These are phyloP conservation scores for Eucalyptus regnans DNA, from an alignment of 345 rosid genomes.

Conservation along the genomic window DNA sequence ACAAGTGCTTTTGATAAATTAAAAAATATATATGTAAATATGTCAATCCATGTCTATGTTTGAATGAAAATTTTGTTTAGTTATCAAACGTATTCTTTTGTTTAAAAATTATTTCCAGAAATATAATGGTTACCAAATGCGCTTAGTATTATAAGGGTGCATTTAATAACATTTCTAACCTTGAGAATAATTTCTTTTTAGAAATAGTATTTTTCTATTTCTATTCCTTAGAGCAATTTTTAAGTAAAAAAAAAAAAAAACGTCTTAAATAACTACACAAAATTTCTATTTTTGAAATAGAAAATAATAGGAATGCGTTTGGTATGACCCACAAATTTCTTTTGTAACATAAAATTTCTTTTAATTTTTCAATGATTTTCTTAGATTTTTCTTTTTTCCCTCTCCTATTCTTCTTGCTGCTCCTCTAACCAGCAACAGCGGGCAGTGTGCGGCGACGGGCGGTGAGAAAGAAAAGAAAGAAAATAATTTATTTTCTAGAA, in stretches of 20 bases:
- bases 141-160: accelerated
- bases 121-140: too few species aligned
- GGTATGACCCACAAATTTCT: accelerated
- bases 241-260: too few species aligned
- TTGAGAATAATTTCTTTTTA: accelerated
- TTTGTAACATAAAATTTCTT: too few species aligned
- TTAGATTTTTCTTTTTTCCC: too few species aligned
- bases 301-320: accelerated
- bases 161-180: too few species aligned
- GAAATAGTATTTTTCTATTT: too few species aligned
- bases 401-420: too few species aligned
- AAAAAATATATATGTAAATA: background rate
- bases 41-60: background rate
- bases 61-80: accelerated
- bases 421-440: accelerated
- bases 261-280: accelerated
- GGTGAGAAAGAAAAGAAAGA: too few species aligned
- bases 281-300: accelerated
- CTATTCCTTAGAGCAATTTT: too few species aligned
- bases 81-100: accelerated
- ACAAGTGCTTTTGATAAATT: background rate
- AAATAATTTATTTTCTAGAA: too few species aligned
- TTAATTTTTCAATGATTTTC: too few species aligned
- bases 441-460: accelerated
- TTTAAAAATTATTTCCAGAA: too few species aligned